phyloP scores from a whole-genome alignment of 345 rosid genomes.

The Odontarrhena argentea region DNA sequence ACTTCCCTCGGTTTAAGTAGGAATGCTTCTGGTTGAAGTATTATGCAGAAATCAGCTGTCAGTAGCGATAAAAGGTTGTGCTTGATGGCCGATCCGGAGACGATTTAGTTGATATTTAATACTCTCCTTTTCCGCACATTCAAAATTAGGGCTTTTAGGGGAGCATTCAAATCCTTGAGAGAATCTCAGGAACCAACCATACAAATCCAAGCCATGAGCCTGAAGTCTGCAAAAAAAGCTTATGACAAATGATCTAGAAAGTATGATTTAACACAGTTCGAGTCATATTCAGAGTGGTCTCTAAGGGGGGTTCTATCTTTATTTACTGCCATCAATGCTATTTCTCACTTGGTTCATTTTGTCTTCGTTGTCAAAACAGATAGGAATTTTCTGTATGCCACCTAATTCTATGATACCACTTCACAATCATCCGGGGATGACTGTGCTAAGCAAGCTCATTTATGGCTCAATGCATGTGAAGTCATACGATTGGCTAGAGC shows the following conservation, averaged over 20 bases:
- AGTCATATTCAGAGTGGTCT: conserved; percentile 30
- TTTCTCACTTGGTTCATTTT: conserved; percentile 25
- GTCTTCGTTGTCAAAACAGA: conserved; percentile 52
- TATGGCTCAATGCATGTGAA: conserved; percentile 81
- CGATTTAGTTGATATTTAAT: conserved; percentile 33
- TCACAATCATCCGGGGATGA: conserved; percentile 97
- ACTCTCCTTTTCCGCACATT: conserved; percentile 25
- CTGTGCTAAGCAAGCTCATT: conserved; percentile 88
- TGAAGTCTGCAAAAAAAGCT: conserved; percentile 40
- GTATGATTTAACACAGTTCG: conserved; percentile 39
- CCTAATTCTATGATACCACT: conserved; percentile 89
- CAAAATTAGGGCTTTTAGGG: conserved; percentile 31
- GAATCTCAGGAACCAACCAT: conserved; percentile 36
- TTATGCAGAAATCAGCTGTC: conserved; percentile 13
- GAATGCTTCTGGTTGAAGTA: conserved; percentile 15
- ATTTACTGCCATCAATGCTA: neutral
- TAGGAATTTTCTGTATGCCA: conserved; percentile 94
- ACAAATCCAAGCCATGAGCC: conserved; percentile 36
- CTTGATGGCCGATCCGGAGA: conserved; percentile 3
- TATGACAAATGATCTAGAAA: conserved; percentile 41
- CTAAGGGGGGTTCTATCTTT: conserved; percentile 15
- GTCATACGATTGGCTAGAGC: conserved; percentile 88
- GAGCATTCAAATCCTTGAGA: conserved; percentile 40
- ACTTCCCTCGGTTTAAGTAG: conserved; percentile 6
- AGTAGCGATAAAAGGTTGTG: conserved; percentile 1